Conservation (phyloP, 1,284 basidiomycete species). For the Cutaneotrichosporon spelunceum region DNA sequence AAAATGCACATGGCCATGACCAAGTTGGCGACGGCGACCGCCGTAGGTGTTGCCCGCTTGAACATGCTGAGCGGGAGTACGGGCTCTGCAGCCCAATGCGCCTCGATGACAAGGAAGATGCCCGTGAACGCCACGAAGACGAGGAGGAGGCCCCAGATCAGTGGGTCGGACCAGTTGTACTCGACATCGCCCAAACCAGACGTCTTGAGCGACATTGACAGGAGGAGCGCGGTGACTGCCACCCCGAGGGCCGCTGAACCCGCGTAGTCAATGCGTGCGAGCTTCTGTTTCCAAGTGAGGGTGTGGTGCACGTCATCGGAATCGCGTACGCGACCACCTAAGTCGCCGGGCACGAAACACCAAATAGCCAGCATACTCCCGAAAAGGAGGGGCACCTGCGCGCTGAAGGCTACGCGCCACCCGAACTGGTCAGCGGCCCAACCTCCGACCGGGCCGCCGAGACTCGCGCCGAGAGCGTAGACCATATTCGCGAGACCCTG, state of each 20-base stretch:
- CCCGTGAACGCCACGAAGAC: slow-evolving; percentile 58
- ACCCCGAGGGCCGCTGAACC: slow-evolving; percentile 73
- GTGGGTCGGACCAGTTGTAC: slow-evolving; percentile 62
- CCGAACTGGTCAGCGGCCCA: slow-evolving; percentile 78
- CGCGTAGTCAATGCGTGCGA: slow-evolving; percentile 73
- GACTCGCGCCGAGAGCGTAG: slow-evolving; percentile 56
- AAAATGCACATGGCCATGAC: slow-evolving; percentile 63
- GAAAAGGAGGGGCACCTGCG: slow-evolving; percentile 57
- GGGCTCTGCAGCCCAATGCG: slow-evolving; percentile 67
- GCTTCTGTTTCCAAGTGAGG: slow-evolving; percentile 58
- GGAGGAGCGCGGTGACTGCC: slow-evolving; percentile 67
- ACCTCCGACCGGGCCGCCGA: slow-evolving; percentile 82
- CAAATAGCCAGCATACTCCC: neutral
- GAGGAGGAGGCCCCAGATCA: slow-evolving; percentile 64
- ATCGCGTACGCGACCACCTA: slow-evolving; percentile 55
- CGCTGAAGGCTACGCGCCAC: slow-evolving; percentile 61
- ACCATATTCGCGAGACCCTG: slow-evolving; percentile 82
- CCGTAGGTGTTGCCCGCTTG: slow-evolving; percentile 62
- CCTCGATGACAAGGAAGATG: slow-evolving; percentile 69
- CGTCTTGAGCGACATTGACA: slow-evolving; percentile 74
- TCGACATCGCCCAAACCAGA: slow-evolving; percentile 41
- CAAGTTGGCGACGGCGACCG: slow-evolving; percentile 74
- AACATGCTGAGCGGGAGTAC: slow-evolving; percentile 78
- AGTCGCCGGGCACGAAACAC: slow-evolving; percentile 16
- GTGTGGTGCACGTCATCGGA: slow-evolving; percentile 53